Base-by-base conservation (phyloP, 1,139 yeast species). In the Hyphopichia buzzinii region DNA sequence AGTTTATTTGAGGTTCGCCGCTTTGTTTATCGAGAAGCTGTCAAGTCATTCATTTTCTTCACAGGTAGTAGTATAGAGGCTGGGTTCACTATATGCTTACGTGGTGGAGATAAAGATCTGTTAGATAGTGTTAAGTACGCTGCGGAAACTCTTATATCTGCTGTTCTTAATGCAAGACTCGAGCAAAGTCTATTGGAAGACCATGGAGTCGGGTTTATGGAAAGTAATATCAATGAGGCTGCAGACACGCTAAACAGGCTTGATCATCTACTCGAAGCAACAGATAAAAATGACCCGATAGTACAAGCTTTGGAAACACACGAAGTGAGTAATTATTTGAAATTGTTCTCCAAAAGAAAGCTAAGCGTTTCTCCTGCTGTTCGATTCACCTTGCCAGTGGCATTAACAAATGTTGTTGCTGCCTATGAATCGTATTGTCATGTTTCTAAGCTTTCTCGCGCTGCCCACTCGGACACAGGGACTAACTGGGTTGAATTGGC, bases 111-210 rank as follows among this genome's bases (percentile, higher is more conserved):
- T 46, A 77, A 70, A 31, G 81, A 77, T 2, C 54, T 71, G 1
- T 60, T 90, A 42, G 73, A 79, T 35, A 77, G 79, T 38, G 73
- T 90, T 17, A 94, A 94, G 54, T 81, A 82, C 39, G 84, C 90
- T 2, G 73, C 86, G 2, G 95, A 87, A 47, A 82, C 92, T 33
- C 72, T 90, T 77, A 75, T 86, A 4, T 84, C 85, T 35, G 85
- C 84, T 1, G 77, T 82, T 25, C 78, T 85, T 52, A 88, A 89
- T 48, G 71, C 88, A 30, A 82, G 82, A 49, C 74, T 89, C 40
- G 99, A 94, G 54, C 82, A 84, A 17, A 79, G 92, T 3, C 73
- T 88, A 34, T 78, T 90, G 57, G 75, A 86, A 35, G 96, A 89
- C 52, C 85, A 81, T 44, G 79, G 81, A 42, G 21, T 74, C 67